Conservation (phyloP, 805 yeast genomes). For the Komagataella pseudopastoris region DNA sequence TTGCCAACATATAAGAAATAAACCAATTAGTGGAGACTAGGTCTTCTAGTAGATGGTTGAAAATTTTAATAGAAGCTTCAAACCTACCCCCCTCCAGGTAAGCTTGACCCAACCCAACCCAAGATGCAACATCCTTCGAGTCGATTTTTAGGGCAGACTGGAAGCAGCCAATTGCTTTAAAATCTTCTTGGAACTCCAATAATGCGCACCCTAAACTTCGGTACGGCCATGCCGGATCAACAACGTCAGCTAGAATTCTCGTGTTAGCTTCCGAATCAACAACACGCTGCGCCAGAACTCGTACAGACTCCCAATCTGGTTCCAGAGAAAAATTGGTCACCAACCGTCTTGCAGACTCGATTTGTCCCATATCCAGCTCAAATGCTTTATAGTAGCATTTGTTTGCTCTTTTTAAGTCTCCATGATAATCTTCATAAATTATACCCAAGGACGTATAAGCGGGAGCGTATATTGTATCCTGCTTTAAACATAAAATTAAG, state of each 20-base stretch:
- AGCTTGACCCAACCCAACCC: constrained; percentile 98
- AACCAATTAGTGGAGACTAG: constrained; percentile 44
- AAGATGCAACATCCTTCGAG: constrained; percentile 58
- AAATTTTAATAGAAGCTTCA: constrained; percentile 79
- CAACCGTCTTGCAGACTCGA: constrained; percentile 59
- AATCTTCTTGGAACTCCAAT: constrained; percentile 57
- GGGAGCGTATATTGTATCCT: constrained; percentile 54
- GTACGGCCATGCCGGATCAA: constrained; percentile 66
- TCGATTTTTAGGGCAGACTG: constrained; percentile 71
- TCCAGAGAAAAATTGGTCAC: constrained; percentile 54
- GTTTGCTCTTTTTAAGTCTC: constrained; percentile 56
- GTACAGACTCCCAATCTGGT: constrained; percentile 78
- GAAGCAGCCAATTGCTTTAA: constrained; percentile 76
- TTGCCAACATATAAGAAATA: constrained; percentile 54
- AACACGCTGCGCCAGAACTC: constrained; percentile 53
- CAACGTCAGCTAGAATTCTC: constrained; percentile 25
- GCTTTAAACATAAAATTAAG: constrained; percentile 49
- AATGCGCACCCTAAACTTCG: constrained; percentile 73
- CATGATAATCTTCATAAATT: constrained; percentile 44
- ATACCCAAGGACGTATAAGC: constrained; percentile 74
- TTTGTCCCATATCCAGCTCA: constrained; percentile 69
- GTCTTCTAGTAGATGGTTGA: constrained; percentile 40
- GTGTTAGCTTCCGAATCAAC: constrained; percentile 50
- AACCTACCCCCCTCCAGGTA: constrained; percentile 74
- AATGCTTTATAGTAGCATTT: constrained; percentile 85